Percentiles rank a stretch among this genome's conserved stretches.
Evolutionary conservation across 1,284 basidiomycete genomes (phyloP).

Genomic region (Wolfiporia cocos): DNA sequence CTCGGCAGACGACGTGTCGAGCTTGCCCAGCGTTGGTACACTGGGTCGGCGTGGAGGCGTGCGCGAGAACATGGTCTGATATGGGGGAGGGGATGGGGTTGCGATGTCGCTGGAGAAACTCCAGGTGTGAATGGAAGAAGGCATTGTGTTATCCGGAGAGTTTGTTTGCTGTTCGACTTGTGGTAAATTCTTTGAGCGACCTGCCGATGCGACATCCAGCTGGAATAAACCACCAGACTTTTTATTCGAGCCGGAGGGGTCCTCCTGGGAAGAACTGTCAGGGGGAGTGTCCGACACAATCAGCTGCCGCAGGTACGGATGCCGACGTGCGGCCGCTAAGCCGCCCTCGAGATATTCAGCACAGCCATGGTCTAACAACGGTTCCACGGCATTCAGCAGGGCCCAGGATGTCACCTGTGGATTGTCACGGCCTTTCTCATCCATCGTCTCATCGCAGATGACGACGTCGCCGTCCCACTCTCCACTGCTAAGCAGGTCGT

Average conservation of each 20-base stretch:
- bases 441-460: slow-evolving; percentile 73
- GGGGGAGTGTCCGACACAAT: slow-evolving; percentile 36
- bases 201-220: slow-evolving; percentile 52
- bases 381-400: slow-evolving; percentile 51
- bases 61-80: slow-evolving; percentile 51
- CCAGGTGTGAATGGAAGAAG: slow-evolving; percentile 27
- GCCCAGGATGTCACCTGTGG: slow-evolving; percentile 56
- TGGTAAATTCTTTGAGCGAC: slow-evolving; percentile 42
- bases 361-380: slow-evolving; percentile 44
- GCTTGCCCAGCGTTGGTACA: slow-evolving; percentile 49
- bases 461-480: slow-evolving; percentile 73
- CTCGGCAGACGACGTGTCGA: slow-evolving; percentile 55
- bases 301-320: slow-evolving; percentile 46
- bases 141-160: slow-evolving; percentile 33
- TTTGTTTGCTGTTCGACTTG: slow-evolving; percentile 50
- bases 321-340: slow-evolving; percentile 48
- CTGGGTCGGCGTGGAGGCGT: slow-evolving; percentile 52
- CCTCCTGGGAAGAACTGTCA: slow-evolving; percentile 16
- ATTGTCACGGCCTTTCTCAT: slow-evolving; percentile 51
- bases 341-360: slow-evolving; percentile 69
- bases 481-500: slow-evolving; percentile 40
- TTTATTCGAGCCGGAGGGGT: slow-evolving; percentile 16
- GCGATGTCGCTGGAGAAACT: slow-evolving; percentile 35
- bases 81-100: slow-evolving; percentile 60
- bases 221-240: slow-evolving; percentile 53